Evolutionary conservation across 352 stramenopile species (phyloP), one percentile per base, ranked within the genome.

Genomic region (Pythium dissimile): DNA sequence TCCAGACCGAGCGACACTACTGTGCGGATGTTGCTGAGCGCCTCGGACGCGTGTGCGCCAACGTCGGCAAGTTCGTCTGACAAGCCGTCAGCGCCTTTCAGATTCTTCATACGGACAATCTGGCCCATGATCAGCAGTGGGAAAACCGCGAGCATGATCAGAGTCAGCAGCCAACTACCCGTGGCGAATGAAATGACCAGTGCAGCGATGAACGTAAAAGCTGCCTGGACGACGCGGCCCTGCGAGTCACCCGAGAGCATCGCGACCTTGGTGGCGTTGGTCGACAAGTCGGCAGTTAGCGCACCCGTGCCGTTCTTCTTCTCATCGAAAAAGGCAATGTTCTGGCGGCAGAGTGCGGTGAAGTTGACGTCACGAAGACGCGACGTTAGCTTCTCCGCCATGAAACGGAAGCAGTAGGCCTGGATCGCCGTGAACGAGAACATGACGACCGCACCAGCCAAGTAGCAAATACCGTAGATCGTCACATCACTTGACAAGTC

Each of bases 71-170:
- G 46, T 23, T 64, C 30, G 31, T 64, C 56, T 13, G 34, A 39
- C 15, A 54, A 30, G 0, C 16, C 45, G 20, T 53, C 53, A 1
- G 32, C 16, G 12, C 39, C 38, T 13, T 71, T 43, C 15, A 69
- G 46, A 21, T 68, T 43, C 13, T 42, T 39, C 41, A 38, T 50
- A 20, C 66, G 66, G 26, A 57, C 42, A 3, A 52, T 34, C 6
- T 56, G 51, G 3, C 59, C 63, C 8, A 67, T 2, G 23, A 83
- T 32, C n/a, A 88, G 27, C 16, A 85, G 30, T 9, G 78, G 78
- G 15, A 85, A 65, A 5, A 75, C 62, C 13, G 59, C 64, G 10
- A 79, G 35, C 56, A 85, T 75, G 39, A 85, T 64, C 12, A 84
- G 57, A 8, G 71, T 77, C 7, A 88, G 44, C 35, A 74, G 35